Evolutionary conservation across 1,284 basidiomycete species (phyloP).

Genomic region (Boletellus deceptivus): DNA sequence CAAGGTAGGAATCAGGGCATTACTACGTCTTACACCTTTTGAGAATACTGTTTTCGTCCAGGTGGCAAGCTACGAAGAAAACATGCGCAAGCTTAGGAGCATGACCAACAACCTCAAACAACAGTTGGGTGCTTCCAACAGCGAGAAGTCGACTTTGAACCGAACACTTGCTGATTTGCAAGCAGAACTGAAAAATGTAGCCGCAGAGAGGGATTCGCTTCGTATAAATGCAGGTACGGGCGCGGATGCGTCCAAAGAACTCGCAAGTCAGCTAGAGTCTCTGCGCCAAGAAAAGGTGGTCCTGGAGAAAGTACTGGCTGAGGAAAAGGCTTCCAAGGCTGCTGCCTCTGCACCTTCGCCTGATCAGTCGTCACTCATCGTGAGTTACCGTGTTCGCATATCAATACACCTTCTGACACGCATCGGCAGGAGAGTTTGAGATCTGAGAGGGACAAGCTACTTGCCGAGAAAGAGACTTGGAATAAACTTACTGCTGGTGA

Average conservation of each 20-base stretch:
- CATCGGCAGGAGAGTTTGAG: conserved; percentile 48
- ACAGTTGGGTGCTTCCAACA: conserved; percentile 31
- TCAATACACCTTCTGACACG: conserved; percentile 7
- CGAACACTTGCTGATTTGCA: conserved; percentile 34
- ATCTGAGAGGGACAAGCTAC: conserved; percentile 58
- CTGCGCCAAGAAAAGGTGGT: conserved; percentile 43
- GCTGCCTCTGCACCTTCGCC: conserved; percentile 26
- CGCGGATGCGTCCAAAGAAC: conserved; percentile 26
- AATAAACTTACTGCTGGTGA: conserved; percentile 26
- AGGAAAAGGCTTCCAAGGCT: conserved; percentile 38
- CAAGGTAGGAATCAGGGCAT: conserved; percentile 25
- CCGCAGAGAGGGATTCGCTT: conserved; percentile 36
- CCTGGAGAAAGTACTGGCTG: conserved; percentile 41
- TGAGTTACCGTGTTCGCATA: conserved; percentile 32
- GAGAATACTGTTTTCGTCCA: conserved; percentile 6
- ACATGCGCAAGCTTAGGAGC: conserved; percentile 29
- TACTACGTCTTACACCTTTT: background rate
- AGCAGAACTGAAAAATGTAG: conserved; percentile 32
- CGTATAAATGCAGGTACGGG: conserved; percentile 16
- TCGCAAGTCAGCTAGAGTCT: conserved; percentile 38
- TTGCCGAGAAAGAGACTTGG: conserved; percentile 58
- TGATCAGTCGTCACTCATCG: conserved; percentile 43
- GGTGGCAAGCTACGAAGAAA: conserved; percentile 37
- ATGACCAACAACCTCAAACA: conserved; percentile 32
- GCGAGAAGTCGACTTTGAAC: conserved; percentile 40